Base-by-base conservation (phyloP, 2,329 filamentous ascomycete genomes). In the Colletotrichum incanum region DNA sequence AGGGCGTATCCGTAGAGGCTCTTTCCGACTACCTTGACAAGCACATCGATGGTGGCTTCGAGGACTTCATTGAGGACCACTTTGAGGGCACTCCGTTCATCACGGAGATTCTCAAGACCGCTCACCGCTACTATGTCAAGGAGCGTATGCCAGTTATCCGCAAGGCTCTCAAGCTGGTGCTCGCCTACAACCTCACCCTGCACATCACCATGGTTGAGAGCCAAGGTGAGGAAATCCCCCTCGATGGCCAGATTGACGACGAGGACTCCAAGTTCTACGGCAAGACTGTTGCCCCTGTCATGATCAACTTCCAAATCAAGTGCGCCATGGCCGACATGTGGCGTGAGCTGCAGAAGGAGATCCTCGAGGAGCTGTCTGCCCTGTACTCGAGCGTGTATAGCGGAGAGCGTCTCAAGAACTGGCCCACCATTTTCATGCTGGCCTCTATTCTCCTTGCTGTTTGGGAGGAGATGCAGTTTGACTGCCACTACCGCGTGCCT, bases 231-330 rank as follows among this genome's bases (percentile, higher is more conserved):
- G 94, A 98, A 79, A 91, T 94, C 74, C 85, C 87, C 31, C 87
- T 95, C 80, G 88, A 93, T 66, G 96, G 95, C 75, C 93, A 94
- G 85, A 96, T 98, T 75, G 91, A 96, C 63, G 93, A 96, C 78
- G 91, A 94, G 78, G 90, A 92, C 65, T 97, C 94, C 76, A 96
- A 94, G 81, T 98, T 93, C 87, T 93, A 90, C 77, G 95, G 95
- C 79, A 96, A 96, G 86, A 95, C 93, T 45, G 92, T 98, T 74
- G 96, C 96, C 20, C 96, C 96, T 16, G 95, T 98, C 80, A 97
- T 98, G 95, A 97, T 98, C 90, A 98, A 98, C 87, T 98, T 98
- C 90, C 94, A 98, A 86, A 95, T 98, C 87, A 98, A 98, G 89
- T 96, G 94, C 79, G 95, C 95, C 66, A 92, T 98, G 85, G 96